These are phyloP conservation scores for Pleurotus djamor DNA, from an alignment of 768 basidiomycete genomes.

Conservation along the genomic window DNA sequence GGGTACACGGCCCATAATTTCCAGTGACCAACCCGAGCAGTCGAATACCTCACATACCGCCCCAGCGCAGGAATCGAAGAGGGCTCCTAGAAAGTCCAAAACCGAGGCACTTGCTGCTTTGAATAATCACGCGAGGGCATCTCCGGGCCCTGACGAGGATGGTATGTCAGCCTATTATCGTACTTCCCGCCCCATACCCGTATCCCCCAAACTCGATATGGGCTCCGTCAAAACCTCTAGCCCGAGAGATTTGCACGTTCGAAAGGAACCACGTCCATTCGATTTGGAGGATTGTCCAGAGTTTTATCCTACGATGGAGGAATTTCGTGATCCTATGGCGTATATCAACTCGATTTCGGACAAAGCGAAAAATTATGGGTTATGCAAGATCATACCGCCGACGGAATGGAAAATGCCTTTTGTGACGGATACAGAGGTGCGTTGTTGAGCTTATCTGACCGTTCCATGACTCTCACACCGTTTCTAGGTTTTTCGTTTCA, in stretches of 20 bases:
- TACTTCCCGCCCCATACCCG: slow-evolving; percentile 57
- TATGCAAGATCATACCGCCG: slow-evolving; percentile 96
- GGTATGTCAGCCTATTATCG: slow-evolving; percentile 48
- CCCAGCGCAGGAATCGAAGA: slow-evolving; percentile 45
- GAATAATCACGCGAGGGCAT: slow-evolving; percentile 62
- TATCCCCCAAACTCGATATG: slow-evolving; percentile 63
- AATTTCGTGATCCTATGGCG: slow-evolving; percentile 92
- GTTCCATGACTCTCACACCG: not conserved
- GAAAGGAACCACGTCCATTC: slow-evolving; percentile 66
- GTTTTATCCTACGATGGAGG: slow-evolving; percentile 85
- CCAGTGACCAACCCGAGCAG: slow-evolving; percentile 38
- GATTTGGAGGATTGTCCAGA: slow-evolving; percentile 87
- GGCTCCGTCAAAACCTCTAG: slow-evolving; percentile 67
- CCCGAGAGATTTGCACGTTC: slow-evolving; percentile 36
- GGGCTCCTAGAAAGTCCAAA: slow-evolving; percentile 89
- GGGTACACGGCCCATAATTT: slow-evolving; percentile 62
- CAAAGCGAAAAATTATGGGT: slow-evolving; percentile 73
- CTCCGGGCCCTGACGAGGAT: slow-evolving; percentile 53
- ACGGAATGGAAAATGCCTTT: slow-evolving; percentile 95
- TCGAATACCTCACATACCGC: slow-evolving; percentile 25
- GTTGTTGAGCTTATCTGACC: slow-evolving; percentile 22
- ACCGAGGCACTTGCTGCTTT: slow-evolving; percentile 82
- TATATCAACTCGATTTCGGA: slow-evolving; percentile 85
- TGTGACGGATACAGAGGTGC: slow-evolving; percentile 89
- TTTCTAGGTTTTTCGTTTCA: slow-evolving; percentile 85